Conservation (phyloP, 2,329 filamentous ascomycete species). For the Achaetomium macrosporum region DNA sequence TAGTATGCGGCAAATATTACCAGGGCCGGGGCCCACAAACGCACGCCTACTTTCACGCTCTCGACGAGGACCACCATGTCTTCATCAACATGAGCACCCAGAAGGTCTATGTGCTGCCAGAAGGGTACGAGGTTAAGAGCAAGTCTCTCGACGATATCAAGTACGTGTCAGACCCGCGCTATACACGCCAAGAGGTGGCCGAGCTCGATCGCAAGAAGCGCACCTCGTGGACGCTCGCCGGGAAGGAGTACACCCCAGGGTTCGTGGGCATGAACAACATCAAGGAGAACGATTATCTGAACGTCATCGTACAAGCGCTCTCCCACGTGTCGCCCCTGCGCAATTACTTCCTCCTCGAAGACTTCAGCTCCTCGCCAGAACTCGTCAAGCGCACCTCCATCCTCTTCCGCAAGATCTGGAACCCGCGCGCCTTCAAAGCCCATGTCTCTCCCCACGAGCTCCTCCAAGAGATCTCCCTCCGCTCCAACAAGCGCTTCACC, state of each 20-base stretch:
- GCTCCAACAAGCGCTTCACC: constrained; percentile 87
- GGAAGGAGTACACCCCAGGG: constrained; percentile 83
- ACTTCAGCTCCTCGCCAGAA: constrained; percentile 64
- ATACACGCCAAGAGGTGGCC: constrained; percentile 72
- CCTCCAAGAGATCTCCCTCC: constrained; percentile 85
- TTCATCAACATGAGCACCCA: constrained; percentile 97
- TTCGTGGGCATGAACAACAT: constrained; percentile 99
- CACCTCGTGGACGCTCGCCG: constrained; percentile 68
- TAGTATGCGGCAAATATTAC: constrained; percentile 97
- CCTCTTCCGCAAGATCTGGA: constrained; percentile 95
- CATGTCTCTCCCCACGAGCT: constrained; percentile 97
- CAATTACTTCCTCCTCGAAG: constrained; percentile 86
- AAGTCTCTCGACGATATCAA: constrained; percentile 97
- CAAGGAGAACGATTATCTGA: constrained; percentile 98
- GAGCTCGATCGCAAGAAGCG: constrained; percentile 64
- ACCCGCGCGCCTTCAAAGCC: constrained; percentile 88
- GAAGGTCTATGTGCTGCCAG: constrained; percentile 84
- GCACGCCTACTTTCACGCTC: constrained; percentile 93
- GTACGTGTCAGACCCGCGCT: constrained; percentile 88
- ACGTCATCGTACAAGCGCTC: constrained; percentile 86
- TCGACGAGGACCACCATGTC: constrained; percentile 93
- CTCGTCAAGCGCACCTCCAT: constrained; percentile 84
- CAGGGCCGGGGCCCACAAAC: constrained; percentile 91
- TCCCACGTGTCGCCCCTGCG: constrained; percentile 84
- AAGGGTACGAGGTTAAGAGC: constrained; percentile 94